Conservation (phyloP, 139 green algal species). For the Chloropicon primus region DNA sequence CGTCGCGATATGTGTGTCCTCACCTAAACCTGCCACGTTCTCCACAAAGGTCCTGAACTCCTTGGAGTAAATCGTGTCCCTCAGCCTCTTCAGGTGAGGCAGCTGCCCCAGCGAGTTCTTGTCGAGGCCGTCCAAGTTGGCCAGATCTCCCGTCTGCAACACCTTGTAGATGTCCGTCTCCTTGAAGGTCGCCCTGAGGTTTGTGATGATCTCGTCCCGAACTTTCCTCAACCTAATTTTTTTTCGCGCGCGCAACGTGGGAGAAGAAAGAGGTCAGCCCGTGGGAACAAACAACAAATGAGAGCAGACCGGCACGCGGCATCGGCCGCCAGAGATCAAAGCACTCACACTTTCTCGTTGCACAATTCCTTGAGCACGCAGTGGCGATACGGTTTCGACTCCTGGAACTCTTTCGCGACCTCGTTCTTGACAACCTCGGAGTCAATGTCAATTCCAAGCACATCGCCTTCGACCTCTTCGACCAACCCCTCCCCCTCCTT, state of each 20-base stretch:
- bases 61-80: constrained; percentile 53
- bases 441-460: neutral
- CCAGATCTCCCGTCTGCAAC: constrained; percentile 72
- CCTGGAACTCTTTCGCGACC: neutral
- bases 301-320: no score
- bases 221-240: constrained; percentile 35
- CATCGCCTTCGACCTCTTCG: neutral
- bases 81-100: constrained; percentile 45
- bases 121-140: constrained; percentile 56
- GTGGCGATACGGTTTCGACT: constrained; percentile 39
- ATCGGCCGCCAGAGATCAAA: no score
- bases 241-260: no score
- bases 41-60: constrained; percentile 41
- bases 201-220: constrained; percentile 63
- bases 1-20: neutral
- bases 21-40: constrained; percentile 32
- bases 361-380: constrained; percentile 27
- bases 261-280: no score
- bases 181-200: constrained; percentile 63
- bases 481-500: no score
- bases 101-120: constrained; percentile 38
- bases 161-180: constrained; percentile 75
- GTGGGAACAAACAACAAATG: no score
- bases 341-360: constrained; percentile 7
- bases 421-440: neutral